Percentiles rank a stretch among this genome's conserved stretches.
These are phyloP conservation scores for Calonectria naviculata DNA, from an alignment of 2,329 filamentous ascomycete species.

Conservation along the genomic window DNA sequence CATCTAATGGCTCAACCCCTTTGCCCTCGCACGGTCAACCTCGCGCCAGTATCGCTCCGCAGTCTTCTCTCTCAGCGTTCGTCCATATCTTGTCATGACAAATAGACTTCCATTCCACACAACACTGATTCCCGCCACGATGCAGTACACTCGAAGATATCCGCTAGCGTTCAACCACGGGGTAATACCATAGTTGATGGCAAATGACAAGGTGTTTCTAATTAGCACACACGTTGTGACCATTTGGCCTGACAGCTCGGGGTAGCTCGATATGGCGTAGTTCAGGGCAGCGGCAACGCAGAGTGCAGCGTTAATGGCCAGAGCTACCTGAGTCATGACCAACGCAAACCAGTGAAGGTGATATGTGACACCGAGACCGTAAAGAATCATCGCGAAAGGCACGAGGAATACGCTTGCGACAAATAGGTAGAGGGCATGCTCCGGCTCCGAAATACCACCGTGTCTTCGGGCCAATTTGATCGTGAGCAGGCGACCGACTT, in stretches of 20 bases:
- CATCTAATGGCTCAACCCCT: slow-evolving; percentile 7
- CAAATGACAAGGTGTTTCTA: slow-evolving; percentile 53
- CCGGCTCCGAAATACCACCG: slow-evolving; percentile 58
- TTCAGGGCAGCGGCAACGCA: slow-evolving; percentile 39
- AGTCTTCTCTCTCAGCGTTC: slow-evolving; percentile 4
- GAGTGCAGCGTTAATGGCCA: slow-evolving; percentile 43
- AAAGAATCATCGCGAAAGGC: slow-evolving; percentile 55
- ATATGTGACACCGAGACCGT: slow-evolving; percentile 47
- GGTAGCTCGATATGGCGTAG: slow-evolving; percentile 46
- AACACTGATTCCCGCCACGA: slow-evolving; percentile 17
- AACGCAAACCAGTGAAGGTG: slow-evolving; percentile 46
- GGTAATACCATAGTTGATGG: slow-evolving; percentile 49
- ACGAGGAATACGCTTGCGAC: slow-evolving; percentile 51
- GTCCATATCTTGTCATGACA: slow-evolving; percentile 19
- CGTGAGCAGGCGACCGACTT: slow-evolving; percentile 50
- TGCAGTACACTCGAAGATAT: slow-evolving; percentile 20
- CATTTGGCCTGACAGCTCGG: slow-evolving; percentile 42
- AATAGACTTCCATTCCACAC: slow-evolving; percentile 21
- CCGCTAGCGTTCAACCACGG: slow-evolving; percentile 36
- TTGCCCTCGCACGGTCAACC: slow-evolving; percentile 13
- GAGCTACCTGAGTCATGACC: slow-evolving; percentile 39
- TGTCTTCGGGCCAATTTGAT: slow-evolving; percentile 56
- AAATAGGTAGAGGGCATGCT: slow-evolving; percentile 56
- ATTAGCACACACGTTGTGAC: slow-evolving; percentile 46
- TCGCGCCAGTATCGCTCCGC: slow-evolving; percentile 22